These are phyloP conservation scores for Orbilia blumenaviensis DNA, from an alignment of 2,329 filamentous ascomycete species.

Conservation along the genomic window DNA sequence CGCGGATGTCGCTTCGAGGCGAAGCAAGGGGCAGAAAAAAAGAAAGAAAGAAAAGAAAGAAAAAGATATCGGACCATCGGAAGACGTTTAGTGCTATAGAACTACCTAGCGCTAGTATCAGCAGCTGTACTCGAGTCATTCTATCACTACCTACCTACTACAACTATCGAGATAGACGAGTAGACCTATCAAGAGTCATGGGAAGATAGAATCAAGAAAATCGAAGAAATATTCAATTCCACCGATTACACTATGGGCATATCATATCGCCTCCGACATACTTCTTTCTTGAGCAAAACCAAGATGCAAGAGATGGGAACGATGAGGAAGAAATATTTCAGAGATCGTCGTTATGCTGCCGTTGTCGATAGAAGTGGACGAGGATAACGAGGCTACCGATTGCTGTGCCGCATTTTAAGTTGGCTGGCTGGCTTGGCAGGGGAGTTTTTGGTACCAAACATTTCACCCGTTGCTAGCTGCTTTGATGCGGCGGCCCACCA, in stretches of 20 bases:
- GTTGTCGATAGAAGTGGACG: constrained; percentile 9
- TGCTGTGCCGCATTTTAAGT: constrained; percentile 38
- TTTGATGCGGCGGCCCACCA: constrained; percentile 38
- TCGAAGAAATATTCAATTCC: constrained; percentile 53
- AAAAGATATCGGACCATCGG: constrained; percentile 50
- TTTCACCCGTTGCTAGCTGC: constrained; percentile 4
- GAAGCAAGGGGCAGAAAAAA: constrained; percentile 27
- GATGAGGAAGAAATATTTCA: background rate
- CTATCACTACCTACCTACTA: constrained; percentile 55
- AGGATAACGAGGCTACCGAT: background rate
- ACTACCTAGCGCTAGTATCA: constrained; percentile 55
- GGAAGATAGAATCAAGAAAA: constrained; percentile 55
- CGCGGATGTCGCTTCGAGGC: constrained; percentile 22
- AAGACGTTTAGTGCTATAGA: constrained; percentile 54
- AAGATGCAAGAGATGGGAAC: constrained; percentile 18
- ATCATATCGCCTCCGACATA: constrained; percentile 29
- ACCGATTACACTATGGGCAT: constrained; percentile 44
- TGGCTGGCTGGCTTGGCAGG: constrained; percentile 44
- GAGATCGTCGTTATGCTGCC: constrained; percentile 14
- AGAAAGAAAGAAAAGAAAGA: constrained; percentile 20
- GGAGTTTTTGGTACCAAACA: constrained; percentile 18
- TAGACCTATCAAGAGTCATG: constrained; percentile 54
- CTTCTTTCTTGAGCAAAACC: constrained; percentile 41
- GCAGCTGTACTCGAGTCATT: constrained; percentile 55
- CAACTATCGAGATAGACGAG: constrained; percentile 55